phyloP scores from a whole-genome alignment of 2,329 filamentous ascomycete genomes.

The Beauveria sp. region DNA sequence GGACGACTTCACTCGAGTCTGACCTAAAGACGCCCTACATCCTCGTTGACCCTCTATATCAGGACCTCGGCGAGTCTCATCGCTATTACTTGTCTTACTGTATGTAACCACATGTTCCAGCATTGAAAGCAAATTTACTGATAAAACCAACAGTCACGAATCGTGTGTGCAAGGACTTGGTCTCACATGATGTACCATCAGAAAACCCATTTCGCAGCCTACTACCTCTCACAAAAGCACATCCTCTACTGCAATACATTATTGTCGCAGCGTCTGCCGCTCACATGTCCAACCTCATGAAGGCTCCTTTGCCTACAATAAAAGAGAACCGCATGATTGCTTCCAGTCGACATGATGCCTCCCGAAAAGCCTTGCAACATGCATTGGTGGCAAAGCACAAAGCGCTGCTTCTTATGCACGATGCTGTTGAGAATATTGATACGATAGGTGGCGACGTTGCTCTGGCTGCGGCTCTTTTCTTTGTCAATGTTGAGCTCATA shows the following conservation, averaged over 20 bases:
- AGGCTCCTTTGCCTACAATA: slow-evolving; percentile 22
- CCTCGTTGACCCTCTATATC: slow-evolving; percentile 36
- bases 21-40: slow-evolving; percentile 27
- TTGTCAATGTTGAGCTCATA: slow-evolving; percentile 43
- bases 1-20: slow-evolving; percentile 13
- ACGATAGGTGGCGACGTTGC: slow-evolving; percentile 32
- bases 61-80: slow-evolving; percentile 46
- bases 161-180: slow-evolving; percentile 44
- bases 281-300: slow-evolving; percentile 37
- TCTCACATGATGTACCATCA: slow-evolving; percentile 36
- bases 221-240: slow-evolving; percentile 32
- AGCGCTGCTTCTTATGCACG: slow-evolving; percentile 34
- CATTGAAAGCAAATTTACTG: neutral
- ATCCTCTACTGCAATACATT: slow-evolving; percentile 38
- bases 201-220: slow-evolving; percentile 40
- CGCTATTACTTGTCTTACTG: slow-evolving; percentile 36
- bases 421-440: slow-evolving; percentile 31
- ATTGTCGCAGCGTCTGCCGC: slow-evolving; percentile 41
- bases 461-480: slow-evolving; percentile 39
- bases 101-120: slow-evolving; percentile 16
- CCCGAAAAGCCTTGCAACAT: slow-evolving; percentile 30
- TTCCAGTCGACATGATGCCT: slow-evolving; percentile 16
- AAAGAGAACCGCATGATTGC: slow-evolving; percentile 8
- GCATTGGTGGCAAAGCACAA: slow-evolving; percentile 38
- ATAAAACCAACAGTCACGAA: slow-evolving; percentile 29